Evolutionary conservation across 352 stramenopile genomes (phyloP).

Genomic region (Globisporangium irregulare): DNA sequence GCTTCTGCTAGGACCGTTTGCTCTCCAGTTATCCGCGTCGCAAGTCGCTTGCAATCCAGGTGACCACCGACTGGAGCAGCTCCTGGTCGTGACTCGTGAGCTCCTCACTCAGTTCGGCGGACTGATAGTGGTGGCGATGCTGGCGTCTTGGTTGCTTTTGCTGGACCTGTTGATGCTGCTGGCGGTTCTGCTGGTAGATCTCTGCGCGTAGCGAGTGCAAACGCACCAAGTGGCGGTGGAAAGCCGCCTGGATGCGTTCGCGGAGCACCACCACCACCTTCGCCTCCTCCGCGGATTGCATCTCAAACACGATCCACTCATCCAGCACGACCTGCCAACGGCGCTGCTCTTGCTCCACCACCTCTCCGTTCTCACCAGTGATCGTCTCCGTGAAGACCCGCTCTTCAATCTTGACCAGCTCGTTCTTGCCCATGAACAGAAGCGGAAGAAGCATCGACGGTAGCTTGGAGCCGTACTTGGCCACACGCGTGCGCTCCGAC

Average conservation of each 20-base stretch:
- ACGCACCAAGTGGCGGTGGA: conserved; percentile 64
- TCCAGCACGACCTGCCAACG: conserved; percentile 64
- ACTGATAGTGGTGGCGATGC: neutral
- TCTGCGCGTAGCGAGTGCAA: conserved; percentile 37
- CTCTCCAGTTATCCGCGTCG: conserved; percentile 9
- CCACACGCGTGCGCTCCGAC: conserved; percentile 56
- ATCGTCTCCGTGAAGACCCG: conserved; percentile 26
- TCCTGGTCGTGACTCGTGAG: conserved; percentile 48
- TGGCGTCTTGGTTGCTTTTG: neutral
- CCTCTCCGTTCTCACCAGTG: conserved; percentile 24
- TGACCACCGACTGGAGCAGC: conserved; percentile 43
- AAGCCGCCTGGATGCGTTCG: conserved; percentile 53
- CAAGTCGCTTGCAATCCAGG: conserved; percentile 54
- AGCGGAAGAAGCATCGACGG: conserved; percentile 53
- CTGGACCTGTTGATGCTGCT: conserved; percentile 5
- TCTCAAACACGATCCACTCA: conserved; percentile 73
- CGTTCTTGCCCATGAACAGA: conserved; percentile 56
- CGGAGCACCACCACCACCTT: conserved; percentile 47
- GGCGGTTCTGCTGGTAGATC: conserved; percentile 11
- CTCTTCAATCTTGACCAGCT: conserved; percentile 24
- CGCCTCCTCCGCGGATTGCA: conserved; percentile 41
- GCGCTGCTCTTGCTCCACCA: conserved; percentile 14
- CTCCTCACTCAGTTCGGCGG: conserved; percentile 6
- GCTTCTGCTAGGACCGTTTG: neutral
- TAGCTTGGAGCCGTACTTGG: conserved; percentile 71